Evolutionary conservation across 2,329 filamentous ascomycete species (phyloP).

Genomic region (Colletotrichum spinosum): DNA sequence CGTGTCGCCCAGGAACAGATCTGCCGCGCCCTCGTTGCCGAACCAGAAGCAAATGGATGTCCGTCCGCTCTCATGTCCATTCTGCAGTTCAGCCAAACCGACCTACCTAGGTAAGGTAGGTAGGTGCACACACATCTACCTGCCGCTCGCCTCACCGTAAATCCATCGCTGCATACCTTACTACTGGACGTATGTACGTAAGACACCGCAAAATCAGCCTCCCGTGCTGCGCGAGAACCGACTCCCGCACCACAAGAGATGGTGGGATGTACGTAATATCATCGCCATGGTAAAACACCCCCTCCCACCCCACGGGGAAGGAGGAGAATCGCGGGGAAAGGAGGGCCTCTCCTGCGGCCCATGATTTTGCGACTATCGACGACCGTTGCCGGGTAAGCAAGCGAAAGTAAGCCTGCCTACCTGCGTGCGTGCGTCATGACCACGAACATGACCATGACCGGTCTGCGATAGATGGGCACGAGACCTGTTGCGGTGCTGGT

Average conservation of each 20-base stretch:
- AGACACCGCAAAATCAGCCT: background rate
- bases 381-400: slow-evolving; percentile 13
- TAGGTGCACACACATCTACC: background rate
- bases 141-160: background rate
- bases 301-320: background rate
- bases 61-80: background rate
- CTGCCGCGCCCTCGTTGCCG: background rate
- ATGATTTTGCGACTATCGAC: too few relatives aligned
- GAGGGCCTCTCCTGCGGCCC: background rate
- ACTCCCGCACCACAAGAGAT: background rate
- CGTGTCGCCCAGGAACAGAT: slow-evolving; percentile 1
- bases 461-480: slow-evolving; percentile 20
- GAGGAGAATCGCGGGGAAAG: background rate
- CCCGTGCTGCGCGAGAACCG: background rate
- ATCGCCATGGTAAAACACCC: background rate
- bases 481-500: slow-evolving; percentile 11
- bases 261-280: background rate
- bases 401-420: too few relatives aligned
- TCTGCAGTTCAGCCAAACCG: too few relatives aligned
- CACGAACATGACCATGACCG: background rate
- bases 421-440: slow-evolving; percentile 8
- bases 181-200: too few relatives aligned
- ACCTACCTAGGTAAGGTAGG: background rate
- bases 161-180: too few relatives aligned
- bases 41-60: background rate